These are phyloP conservation scores for Aphanomyces invadans DNA, from an alignment of 352 stramenopile species.

Conservation along the genomic window DNA sequence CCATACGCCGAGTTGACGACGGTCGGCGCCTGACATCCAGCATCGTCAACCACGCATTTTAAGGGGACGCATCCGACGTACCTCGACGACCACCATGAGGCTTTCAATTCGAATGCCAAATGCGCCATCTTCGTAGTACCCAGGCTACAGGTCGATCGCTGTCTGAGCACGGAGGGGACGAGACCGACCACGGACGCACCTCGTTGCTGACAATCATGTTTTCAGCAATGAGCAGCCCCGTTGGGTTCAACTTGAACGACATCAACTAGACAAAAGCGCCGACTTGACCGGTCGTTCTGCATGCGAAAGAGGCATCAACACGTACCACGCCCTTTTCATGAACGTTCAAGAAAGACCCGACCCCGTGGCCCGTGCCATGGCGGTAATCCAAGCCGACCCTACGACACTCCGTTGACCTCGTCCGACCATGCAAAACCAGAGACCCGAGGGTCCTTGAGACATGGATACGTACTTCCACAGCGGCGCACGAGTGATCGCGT, in stretches of 20 bases:
- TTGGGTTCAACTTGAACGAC: slow-evolving; percentile 80
- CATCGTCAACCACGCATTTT: background rate
- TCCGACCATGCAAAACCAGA: too few relatives aligned
- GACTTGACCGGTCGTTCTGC: background rate
- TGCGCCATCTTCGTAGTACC: slow-evolving; percentile 96
- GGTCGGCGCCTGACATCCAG: slow-evolving; percentile 31
- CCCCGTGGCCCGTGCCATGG: slow-evolving; percentile 96
- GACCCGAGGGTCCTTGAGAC: too few relatives aligned
- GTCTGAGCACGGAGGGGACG: background rate
- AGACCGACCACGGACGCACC: background rate
- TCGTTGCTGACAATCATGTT: slow-evolving; percentile 99
- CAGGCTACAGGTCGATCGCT: slow-evolving; percentile 85
- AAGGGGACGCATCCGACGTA: slow-evolving; percentile 31
- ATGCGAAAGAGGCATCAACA: background rate
- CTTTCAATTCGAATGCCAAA: slow-evolving; percentile 99
- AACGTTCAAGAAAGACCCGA: slow-evolving; percentile 95
- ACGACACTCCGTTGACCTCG: too few relatives aligned
- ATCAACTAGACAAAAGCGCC: slow-evolving; percentile 37
- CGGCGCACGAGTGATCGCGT: slow-evolving; percentile 92
- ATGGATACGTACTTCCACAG: slow-evolving; percentile 90
- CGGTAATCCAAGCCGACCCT: slow-evolving; percentile 92
- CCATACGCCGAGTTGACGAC: slow-evolving; percentile 54
- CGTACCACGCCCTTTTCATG: slow-evolving; percentile 89
- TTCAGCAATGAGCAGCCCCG: slow-evolving; percentile 70
- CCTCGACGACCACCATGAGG: slow-evolving; percentile 91